Conservation (phyloP, 1,284 basidiomycete genomes). For the Heliocybe sulcata region DNA sequence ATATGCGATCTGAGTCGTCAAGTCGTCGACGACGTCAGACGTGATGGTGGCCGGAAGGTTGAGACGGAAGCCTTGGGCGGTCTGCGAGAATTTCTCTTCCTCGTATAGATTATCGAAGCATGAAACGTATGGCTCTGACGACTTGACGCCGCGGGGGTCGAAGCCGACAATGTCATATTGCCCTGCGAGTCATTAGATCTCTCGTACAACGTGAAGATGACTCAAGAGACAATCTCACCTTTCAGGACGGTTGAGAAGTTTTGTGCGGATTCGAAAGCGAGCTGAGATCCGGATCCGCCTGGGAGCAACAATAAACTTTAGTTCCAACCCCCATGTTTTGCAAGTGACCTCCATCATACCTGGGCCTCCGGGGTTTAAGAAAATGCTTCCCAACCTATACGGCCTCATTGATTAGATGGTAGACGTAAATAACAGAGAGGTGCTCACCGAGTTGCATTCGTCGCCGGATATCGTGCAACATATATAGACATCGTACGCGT, state of each 20-base stretch:
- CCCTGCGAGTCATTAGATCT: constrained; percentile 14
- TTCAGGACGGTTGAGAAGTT: not conserved
- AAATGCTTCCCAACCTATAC: not conserved
- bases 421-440: not conserved
- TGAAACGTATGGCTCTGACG: not conserved
- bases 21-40: not conserved
- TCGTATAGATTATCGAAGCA: not conserved
- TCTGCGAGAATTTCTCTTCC: not conserved
- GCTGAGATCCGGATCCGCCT: not conserved
- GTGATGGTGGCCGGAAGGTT: not conserved
- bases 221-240: not conserved
- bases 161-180: constrained; percentile 35
- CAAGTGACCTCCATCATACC: not conserved
- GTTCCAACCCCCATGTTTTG: not conserved
- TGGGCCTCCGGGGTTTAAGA: constrained; percentile 3
- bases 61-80: not conserved
- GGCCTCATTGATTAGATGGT: not conserved
- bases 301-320: not conserved
- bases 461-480: not conserved
- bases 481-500: not conserved
- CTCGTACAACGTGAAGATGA: not conserved
- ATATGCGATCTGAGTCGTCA: not conserved
- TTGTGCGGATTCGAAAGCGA: not conserved
- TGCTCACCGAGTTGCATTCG: not conserved
- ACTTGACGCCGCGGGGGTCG: constrained; percentile 33